phyloP scores from a whole-genome alignment of 768 basidiomycete genomes.

The Crepidotus variabilis region DNA sequence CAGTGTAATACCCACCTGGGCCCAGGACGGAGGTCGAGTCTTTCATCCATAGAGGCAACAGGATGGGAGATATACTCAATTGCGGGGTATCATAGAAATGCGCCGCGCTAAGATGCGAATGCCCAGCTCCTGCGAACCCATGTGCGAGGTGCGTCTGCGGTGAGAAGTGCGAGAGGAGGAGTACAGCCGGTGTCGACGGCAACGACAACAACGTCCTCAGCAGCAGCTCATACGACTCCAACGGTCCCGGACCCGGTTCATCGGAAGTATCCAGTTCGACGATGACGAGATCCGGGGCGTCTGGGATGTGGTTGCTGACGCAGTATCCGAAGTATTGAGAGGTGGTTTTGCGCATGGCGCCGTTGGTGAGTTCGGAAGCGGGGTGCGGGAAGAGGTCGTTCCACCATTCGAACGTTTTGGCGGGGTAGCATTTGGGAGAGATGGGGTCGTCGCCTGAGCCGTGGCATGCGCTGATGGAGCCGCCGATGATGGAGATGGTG shows the following conservation, averaged over 20 bases:
- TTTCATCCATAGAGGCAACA: constrained; percentile 80
- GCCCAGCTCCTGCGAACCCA: constrained; percentile 88
- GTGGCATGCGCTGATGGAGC: constrained; percentile 57
- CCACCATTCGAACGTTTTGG: constrained; percentile 98
- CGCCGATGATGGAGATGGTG: not conserved
- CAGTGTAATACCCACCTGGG: constrained; percentile 61
- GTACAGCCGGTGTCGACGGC: constrained; percentile 86
- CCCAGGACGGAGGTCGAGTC: constrained; percentile 55
- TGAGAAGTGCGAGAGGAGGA: constrained; percentile 94
- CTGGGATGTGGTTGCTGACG: constrained; percentile 89
- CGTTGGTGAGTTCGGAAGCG: constrained; percentile 96
- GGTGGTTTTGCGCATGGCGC: constrained; percentile 88
- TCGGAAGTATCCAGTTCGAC: constrained; percentile 94
- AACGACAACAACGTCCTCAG: constrained; percentile 88
- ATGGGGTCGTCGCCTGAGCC: constrained; percentile 92
- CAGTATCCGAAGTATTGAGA: constrained; percentile 96
- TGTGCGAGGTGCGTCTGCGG: constrained; percentile 76
- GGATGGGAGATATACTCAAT: constrained; percentile 76
- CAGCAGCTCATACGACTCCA: constrained; percentile 89
- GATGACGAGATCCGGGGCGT: constrained; percentile 90
- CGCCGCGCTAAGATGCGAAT: constrained; percentile 85
- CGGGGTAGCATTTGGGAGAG: constrained; percentile 82
- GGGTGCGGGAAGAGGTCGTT: constrained; percentile 97
- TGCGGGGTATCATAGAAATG: constrained; percentile 98
- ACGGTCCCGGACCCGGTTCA: constrained; percentile 65